These are phyloP conservation scores for Elsinoe batatas DNA, from an alignment of 2,329 filamentous ascomycete genomes.

Conservation along the genomic window DNA sequence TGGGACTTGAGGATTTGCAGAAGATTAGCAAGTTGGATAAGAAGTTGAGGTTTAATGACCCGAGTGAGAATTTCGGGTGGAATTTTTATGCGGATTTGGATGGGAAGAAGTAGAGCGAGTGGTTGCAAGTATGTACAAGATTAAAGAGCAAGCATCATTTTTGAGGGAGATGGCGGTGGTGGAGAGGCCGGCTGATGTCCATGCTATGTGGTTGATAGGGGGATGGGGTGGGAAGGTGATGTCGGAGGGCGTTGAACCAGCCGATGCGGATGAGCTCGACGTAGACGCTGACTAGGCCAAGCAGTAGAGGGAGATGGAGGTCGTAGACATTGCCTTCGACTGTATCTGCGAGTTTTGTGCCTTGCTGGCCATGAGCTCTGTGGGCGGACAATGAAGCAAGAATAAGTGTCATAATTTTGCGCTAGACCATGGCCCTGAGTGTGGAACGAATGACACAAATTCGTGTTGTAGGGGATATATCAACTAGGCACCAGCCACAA, in stretches of 20 bases:
- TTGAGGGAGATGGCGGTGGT: neutral
- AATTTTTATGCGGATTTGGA: constrained; percentile 51
- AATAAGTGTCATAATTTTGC: neutral
- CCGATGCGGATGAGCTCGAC: neutral
- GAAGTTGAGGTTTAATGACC: constrained; percentile 54
- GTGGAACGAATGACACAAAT: neutral
- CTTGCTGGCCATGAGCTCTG: neutral
- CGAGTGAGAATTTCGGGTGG: constrained; percentile 46
- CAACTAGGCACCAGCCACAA: no score
- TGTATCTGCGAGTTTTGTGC: neutral
- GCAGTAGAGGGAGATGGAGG: neutral
- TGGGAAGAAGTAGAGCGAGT: constrained; percentile 36
- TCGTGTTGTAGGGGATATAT: no score
- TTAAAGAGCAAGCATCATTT: neutral
- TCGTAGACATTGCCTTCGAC: neutral
- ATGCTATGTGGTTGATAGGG: neutral
- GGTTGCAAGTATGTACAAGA: neutral
- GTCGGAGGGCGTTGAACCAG: neutral
- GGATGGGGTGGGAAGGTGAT: neutral
- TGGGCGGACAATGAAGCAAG: neutral
- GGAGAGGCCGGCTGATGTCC: neutral
- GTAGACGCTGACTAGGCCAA: neutral
- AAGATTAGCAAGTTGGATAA: constrained; percentile 48
- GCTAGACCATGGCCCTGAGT: neutral
- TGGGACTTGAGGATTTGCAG: constrained; percentile 47